These are phyloP conservation scores for Lachancea quebecensis DNA, from an alignment of 805 yeast genomes.

Conservation along the genomic window DNA sequence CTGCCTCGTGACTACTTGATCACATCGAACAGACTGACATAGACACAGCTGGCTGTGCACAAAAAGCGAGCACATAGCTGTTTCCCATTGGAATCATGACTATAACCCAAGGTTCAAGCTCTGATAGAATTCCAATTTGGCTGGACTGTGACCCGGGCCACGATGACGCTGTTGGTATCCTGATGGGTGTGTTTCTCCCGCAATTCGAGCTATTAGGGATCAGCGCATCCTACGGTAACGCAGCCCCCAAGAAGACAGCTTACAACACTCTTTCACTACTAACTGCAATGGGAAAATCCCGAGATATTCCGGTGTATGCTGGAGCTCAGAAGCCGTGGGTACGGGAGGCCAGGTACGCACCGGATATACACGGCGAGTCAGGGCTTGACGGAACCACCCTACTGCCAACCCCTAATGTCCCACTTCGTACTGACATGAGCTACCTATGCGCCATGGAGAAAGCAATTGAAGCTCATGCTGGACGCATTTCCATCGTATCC, in stretches of 20 bases:
- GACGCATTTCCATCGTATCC: conserved; percentile 55
- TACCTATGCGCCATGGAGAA: conserved; percentile 37
- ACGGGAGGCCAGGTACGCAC: conserved; percentile 44
- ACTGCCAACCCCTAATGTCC: conserved; percentile 43
- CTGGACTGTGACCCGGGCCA: conserved; percentile 91
- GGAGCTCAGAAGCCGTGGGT: conserved; percentile 58
- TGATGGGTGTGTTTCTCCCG: conserved; percentile 56
- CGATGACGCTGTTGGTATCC: conserved; percentile 75
- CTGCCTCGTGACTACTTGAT: no score
- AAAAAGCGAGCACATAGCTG: no score
- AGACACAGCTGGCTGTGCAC: no score
- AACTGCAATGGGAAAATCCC: conserved; percentile 44
- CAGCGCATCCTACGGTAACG: conserved; percentile 72
- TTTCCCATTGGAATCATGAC: no score
- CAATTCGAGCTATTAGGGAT: conserved; percentile 54
- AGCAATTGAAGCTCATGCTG: conserved; percentile 39
- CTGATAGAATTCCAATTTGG: conserved; percentile 59
- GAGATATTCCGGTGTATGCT: conserved; percentile 53
- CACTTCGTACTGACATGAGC: conserved; percentile 27
- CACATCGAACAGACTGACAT: no score
- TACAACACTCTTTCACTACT: conserved; percentile 60
- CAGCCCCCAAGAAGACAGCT: conserved; percentile 58
- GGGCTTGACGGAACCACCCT: conserved; percentile 74
- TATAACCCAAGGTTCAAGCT: no score
- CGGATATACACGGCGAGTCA: conserved; percentile 61